Evolutionary conservation across 805 yeast species (phyloP).

Genomic region (Wickerhamomyces ciferrii): DNA sequence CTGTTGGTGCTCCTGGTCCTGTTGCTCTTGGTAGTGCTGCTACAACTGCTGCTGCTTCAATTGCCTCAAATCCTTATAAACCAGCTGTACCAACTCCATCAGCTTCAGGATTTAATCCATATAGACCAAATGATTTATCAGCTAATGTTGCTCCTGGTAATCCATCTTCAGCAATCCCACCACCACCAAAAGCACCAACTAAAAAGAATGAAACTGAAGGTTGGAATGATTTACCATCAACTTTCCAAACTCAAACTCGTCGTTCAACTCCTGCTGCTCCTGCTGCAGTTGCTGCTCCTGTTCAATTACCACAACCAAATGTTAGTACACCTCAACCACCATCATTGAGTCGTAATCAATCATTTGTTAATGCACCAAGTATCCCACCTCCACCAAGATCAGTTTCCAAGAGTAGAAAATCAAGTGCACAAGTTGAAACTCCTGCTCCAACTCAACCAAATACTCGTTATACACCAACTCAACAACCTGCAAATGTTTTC

Average conservation of each 20-base stretch:
- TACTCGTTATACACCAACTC: constrained; percentile 30
- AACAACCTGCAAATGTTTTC: constrained; percentile 12
- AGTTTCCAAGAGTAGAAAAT: constrained; percentile 20
- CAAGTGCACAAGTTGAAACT: constrained; percentile 7
- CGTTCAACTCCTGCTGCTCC: constrained; percentile 43
- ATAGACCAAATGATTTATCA: constrained; percentile 24
- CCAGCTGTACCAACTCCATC: constrained; percentile 22
- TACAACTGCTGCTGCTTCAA: constrained; percentile 14
- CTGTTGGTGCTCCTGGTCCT: constrained; percentile 12
- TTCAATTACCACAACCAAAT: constrained; percentile 20
- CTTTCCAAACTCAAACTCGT: constrained; percentile 33
- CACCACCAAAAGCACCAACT: constrained; percentile 20
- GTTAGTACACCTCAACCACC: constrained; percentile 19
- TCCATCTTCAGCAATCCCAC: constrained; percentile 20
- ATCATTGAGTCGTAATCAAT: constrained; percentile 12
- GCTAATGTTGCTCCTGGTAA: constrained; percentile 24
- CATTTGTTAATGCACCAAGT: constrained; percentile 21
- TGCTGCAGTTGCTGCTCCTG: constrained; percentile 18
- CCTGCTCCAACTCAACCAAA: constrained; percentile 23
- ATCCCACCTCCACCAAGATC: constrained; percentile 31
- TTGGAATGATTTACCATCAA: constrained; percentile 66
- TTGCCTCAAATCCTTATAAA: constrained; percentile 16
- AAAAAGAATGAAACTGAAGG: constrained; percentile 51
- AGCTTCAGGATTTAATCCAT: constrained; percentile 30
- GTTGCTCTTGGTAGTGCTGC: no score